Evolutionary conservation across 139 green algal species (phyloP), one percentile per base, ranked within the genome.

Genomic region (Coelastrella sp.): DNA sequence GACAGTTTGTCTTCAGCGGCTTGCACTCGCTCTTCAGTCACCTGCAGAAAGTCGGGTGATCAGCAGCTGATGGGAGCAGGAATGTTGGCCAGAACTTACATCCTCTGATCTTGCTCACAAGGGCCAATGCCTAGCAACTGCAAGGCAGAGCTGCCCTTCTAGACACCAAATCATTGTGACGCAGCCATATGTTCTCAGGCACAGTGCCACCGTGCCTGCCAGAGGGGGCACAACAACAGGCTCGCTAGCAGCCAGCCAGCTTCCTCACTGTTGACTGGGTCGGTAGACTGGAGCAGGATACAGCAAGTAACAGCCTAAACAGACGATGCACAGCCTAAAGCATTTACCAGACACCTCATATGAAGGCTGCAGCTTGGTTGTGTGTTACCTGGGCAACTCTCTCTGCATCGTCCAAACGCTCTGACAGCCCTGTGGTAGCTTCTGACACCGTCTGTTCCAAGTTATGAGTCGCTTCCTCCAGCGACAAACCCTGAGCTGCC

Each of bases 391-490:
- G 47, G 32, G 74, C 74, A 16, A 57, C 22, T 10, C 47, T 23
- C 64, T 87, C 65, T 22, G 65, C 82, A 77, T 78, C 65, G 4
- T 61, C 82, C 65, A 79, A 32, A 19, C 64, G 65, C 5, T 20
- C 23, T 8, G 14, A 17, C 64, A 87, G 64, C 23, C 65, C 65
- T 22, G 16, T 22, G 8, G 16, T 23, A 32, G 17, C 64, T n/a
- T 76, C 60, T 59, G 82, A 64, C n/a, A 71, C 60, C 5, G 60
- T 32, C 82, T 87, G 82, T 20, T 11, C 64, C 58, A 87, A 57
- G 32, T 57, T 78, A 22, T 65, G 23, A 32, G 13, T n/a, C 5
- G 80, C 59, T 65, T 86, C 80, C 56, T 57, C 59, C 22, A 59
- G n/a, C 8, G 11, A 16, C 23, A 22, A 11, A 7, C 59, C 80